Percentiles rank a stretch among this genome's conserved stretches.
These are phyloP conservation scores for Auricularia sp. DNA, from an alignment of 768 basidiomycete genomes.

Conservation along the genomic window DNA sequence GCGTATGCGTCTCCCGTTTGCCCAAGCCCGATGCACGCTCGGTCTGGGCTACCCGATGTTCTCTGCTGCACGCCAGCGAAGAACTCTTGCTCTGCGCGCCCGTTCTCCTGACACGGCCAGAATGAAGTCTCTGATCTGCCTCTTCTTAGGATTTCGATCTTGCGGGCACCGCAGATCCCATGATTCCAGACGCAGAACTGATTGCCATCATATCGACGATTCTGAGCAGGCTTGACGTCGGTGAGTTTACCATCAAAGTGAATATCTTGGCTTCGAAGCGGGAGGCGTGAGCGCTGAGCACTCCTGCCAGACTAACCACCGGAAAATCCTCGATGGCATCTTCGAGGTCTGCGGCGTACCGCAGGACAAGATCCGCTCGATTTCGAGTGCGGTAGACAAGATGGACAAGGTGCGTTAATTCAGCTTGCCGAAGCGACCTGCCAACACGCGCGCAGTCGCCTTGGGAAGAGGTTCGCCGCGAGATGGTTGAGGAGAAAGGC, in stretches of 20 bases:
- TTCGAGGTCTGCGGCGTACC: constrained; percentile 96
- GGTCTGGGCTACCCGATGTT: too few relatives aligned
- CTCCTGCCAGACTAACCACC: constrained; percentile 71
- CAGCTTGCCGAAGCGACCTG: too few relatives aligned
- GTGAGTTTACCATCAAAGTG: constrained; percentile 91
- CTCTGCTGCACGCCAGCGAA: too few relatives aligned
- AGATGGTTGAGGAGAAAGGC: constrained; percentile 96
- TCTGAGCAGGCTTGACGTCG: constrained; percentile 74
- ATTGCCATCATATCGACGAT: constrained; percentile 75
- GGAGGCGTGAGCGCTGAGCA: too few relatives aligned
- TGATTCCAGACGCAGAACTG: constrained; percentile 95
- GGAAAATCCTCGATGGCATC: constrained; percentile 94
- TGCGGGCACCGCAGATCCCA: constrained; percentile 82
- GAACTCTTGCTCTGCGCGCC: too few relatives aligned
- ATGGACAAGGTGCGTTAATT: constrained; percentile 97
- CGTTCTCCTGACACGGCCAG: too few relatives aligned
- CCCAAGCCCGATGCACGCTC: too few relatives aligned
- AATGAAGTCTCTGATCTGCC: too few relatives aligned
- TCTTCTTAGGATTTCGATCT: constrained; percentile 82
- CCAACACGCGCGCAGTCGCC: too few relatives aligned
- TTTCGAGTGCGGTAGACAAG: constrained; percentile 96
- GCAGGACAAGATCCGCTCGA: constrained; percentile 75
- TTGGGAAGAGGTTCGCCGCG: constrained; percentile 87
- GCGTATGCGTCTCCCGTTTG: too few relatives aligned
- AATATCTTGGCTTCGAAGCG: neutral